phyloP scores from a whole-genome alignment of 2,329 filamentous ascomycete genomes.

The Phialemonium atrogriseum region DNA sequence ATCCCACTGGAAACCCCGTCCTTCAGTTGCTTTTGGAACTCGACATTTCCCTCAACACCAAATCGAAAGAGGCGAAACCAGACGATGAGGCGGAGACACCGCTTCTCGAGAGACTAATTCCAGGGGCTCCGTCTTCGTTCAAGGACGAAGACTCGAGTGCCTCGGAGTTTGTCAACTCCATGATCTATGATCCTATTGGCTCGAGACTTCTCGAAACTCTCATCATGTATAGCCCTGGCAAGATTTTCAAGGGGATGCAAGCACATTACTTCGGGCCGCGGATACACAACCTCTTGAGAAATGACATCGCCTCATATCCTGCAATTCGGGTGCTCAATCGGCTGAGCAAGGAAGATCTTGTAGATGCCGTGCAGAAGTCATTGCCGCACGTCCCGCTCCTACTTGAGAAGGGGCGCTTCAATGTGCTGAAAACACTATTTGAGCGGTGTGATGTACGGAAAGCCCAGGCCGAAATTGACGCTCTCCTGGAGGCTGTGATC shows the following conservation, averaged over 20 bases:
- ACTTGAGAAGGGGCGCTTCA: conserved; percentile 66
- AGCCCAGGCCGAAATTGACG: conserved; percentile 41
- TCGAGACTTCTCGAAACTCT: conserved; percentile 86
- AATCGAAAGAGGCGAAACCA: conserved; percentile 43
- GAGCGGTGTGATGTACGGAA: conserved; percentile 70
- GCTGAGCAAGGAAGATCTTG: conserved; percentile 77
- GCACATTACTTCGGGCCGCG: conserved; percentile 70
- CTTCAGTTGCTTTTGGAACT: conserved; percentile 86
- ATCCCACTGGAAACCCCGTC: conserved; percentile 85
- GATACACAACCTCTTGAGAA: conserved; percentile 73
- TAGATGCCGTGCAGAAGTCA: conserved; percentile 63
- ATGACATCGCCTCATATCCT: conserved; percentile 84
- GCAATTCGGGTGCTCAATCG: conserved; percentile 76
- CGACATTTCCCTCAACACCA: conserved; percentile 68
- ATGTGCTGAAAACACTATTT: conserved; percentile 73
- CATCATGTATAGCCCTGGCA: conserved; percentile 71
- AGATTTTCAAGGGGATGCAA: conserved; percentile 84
- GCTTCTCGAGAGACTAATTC: conserved; percentile 69
- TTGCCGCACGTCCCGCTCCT: conserved; percentile 64
- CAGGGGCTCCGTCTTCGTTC: conserved; percentile 63
- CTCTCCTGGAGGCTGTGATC: conserved; percentile 38
- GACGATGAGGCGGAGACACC: conserved; percentile 21
- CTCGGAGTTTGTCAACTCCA: conserved; percentile 68
- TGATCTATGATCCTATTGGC: conserved; percentile 85
- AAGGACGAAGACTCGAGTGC: conserved; percentile 65